A percentile compares a stretch with the other conserved stretches of the same genome.
Conservation (phyloP, 176 grass and related monocot species). For the Aegilops bicornis region DNA sequence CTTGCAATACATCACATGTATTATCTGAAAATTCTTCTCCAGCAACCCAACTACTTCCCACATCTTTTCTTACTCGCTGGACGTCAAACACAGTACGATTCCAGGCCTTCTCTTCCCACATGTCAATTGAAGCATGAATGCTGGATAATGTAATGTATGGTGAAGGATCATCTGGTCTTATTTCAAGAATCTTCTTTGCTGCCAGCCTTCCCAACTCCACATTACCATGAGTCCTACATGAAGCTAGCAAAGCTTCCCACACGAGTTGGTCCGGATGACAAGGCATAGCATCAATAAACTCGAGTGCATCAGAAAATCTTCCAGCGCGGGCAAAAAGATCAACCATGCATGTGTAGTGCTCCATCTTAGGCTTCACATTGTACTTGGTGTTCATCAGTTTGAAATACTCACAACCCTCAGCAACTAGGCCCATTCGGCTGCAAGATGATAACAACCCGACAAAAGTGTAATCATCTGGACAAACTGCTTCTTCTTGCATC, state of each 20-base stretch:
- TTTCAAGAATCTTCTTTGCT: slow-evolving; percentile 66
- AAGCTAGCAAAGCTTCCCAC: slow-evolving; percentile 71
- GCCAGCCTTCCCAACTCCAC: slow-evolving; percentile 49
- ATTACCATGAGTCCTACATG: slow-evolving; percentile 62
- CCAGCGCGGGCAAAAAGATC: slow-evolving; percentile 66
- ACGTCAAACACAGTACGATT: slow-evolving; percentile 40
- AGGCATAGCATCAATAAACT: slow-evolving; percentile 72
- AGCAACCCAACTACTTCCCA: slow-evolving; percentile 57
- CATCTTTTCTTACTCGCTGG: slow-evolving; percentile 41
- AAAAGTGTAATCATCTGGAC: slow-evolving; percentile 74
- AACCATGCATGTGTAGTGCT: slow-evolving; percentile 74
- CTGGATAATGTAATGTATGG: slow-evolving; percentile 62
- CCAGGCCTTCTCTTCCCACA: slow-evolving; percentile 61
- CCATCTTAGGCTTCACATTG: slow-evolving; percentile 58
- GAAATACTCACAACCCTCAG: slow-evolving; percentile 68
- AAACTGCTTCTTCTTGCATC: slow-evolving; percentile 52
- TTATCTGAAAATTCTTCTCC: slow-evolving; percentile 32
- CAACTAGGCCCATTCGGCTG: slow-evolving; percentile 58
- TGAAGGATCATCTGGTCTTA: slow-evolving; percentile 61
- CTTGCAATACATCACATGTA: slow-evolving; percentile 35
- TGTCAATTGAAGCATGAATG: slow-evolving; percentile 67
- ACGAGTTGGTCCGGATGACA: slow-evolving; percentile 53
- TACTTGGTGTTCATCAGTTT: slow-evolving; percentile 50
- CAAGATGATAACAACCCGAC: slow-evolving; percentile 63
- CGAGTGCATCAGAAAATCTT: slow-evolving; percentile 58